Evolutionary conservation across 2,329 filamentous ascomycete species (phyloP), one percentile per base, ranked within the genome.

Genomic region (Claviceps pusilla): DNA sequence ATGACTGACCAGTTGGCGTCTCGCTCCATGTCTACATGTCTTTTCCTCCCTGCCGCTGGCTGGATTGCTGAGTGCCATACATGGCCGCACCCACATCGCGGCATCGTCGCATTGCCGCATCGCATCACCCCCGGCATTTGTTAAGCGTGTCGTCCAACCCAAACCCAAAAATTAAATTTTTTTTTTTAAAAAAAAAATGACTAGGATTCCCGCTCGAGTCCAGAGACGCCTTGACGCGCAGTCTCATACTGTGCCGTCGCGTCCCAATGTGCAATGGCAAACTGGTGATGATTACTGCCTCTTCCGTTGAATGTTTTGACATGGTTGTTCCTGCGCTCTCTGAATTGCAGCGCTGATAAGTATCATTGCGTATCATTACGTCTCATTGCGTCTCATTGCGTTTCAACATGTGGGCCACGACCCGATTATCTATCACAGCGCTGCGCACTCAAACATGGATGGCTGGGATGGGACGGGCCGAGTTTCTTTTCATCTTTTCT

Each of bases 181-280:
- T 19, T 19, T 19, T 19, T 19, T 19, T 19, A 24, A 43, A n/a
- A 41, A 43, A n/a, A 10, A 43, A 43, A n/a, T 10, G 46, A 14
- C 33, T 4, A 37, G 11, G 47, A 31, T 48, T 39, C 41, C 48
- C 48, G 50, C 51, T 35, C 19, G 10, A 48, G 50, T 53, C 53
- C 51, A 53, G 48, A 51, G 46, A 43, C 43, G 37, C 35, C 16
- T 12, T 16, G 37, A 16, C 37, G 5, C 31, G 19, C 19, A 55
- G 48, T 54, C 48, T 54, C 54, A 56, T 33, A 29, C 29, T 50
- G 28, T 47, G 41, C 35, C 48, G 24, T 53, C 54, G 43, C 16
- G 51, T 53, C 49, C 47, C 51, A 53, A 28, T 45, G 7, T 48
- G 51, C 42, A 55, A 42, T 45, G 12, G 51, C 48, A 12, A 50